A percentile compares a stretch with the other conserved stretches of the same genome.
phyloP scores from a whole-genome alignment of 495 filamentous ascomycete species.

The Trichoderma gamsii region DNA sequence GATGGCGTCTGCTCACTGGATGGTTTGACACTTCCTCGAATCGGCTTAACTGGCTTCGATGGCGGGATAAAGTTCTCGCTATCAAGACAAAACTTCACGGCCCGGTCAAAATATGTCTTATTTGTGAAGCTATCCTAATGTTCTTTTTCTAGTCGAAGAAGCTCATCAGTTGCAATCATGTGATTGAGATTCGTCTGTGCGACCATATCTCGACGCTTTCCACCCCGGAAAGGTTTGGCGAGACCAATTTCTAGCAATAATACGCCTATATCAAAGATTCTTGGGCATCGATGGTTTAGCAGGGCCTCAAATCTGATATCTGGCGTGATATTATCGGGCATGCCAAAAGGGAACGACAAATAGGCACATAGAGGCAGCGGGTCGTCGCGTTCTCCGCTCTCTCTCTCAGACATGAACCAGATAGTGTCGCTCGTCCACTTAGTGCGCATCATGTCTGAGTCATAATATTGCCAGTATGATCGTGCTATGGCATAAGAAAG shows the following conservation, averaged over 20 bases:
- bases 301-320: no score
- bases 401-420: not conserved
- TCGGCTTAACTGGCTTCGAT: not conserved
- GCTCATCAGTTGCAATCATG: not conserved
- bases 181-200: not conserved
- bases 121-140: not conserved
- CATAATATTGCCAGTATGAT: not conserved
- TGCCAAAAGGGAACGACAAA: no score
- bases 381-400: no score
- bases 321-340: no score
- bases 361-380: no score
- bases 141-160: not conserved
- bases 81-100: not conserved
- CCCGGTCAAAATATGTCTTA: not conserved
- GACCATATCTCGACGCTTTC: not conserved
- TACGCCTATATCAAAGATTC: no score
- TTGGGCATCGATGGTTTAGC: no score
- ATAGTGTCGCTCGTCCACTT: not conserved
- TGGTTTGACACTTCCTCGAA: not conserved
- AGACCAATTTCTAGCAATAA: not conserved
- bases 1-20: no score
- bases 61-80: not conserved
- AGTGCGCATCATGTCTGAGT: not conserved
- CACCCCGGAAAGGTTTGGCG: not conserved
- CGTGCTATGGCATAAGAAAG: not conserved